These are phyloP conservation scores for Alternaria arbusti DNA, from an alignment of 2,329 filamentous ascomycete species.

Conservation along the genomic window DNA sequence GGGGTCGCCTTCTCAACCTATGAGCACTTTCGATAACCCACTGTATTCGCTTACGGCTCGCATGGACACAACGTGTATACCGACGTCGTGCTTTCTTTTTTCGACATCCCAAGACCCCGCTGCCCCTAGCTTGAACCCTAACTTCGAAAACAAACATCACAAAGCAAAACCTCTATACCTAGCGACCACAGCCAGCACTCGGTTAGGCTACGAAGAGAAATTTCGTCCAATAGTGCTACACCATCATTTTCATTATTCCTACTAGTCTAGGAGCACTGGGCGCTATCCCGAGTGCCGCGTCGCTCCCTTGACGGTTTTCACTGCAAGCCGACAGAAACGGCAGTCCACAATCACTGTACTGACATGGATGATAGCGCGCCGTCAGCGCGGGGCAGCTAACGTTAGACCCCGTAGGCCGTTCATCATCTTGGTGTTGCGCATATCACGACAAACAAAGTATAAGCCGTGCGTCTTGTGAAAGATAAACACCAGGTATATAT, in stretches of 20 bases:
- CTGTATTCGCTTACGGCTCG: background rate
- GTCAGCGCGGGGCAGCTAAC: background rate
- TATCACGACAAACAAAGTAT: background rate
- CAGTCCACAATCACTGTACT: background rate
- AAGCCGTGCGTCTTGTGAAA: background rate
- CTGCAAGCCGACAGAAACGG: background rate
- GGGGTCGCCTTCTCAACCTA: background rate
- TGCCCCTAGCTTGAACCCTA: background rate
- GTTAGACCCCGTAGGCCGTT: background rate
- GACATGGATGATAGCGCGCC: background rate
- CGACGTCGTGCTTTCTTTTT: background rate
- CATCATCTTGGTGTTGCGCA: background rate
- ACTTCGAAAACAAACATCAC: background rate
- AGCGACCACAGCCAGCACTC: background rate
- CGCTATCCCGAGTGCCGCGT: background rate
- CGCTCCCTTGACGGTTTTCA: background rate
- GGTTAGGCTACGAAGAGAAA: background rate
- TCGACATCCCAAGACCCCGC: background rate
- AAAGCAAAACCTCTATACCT: background rate
- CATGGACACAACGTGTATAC: background rate
- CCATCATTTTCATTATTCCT: background rate
- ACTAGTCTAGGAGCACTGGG: background rate
- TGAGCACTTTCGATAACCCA: background rate
- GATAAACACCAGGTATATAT: background rate
- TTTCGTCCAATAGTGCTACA: background rate